Base-by-base conservation (phyloP, 202 grass and related monocot genomes). In the Sporobolus alterniflorus region DNA sequence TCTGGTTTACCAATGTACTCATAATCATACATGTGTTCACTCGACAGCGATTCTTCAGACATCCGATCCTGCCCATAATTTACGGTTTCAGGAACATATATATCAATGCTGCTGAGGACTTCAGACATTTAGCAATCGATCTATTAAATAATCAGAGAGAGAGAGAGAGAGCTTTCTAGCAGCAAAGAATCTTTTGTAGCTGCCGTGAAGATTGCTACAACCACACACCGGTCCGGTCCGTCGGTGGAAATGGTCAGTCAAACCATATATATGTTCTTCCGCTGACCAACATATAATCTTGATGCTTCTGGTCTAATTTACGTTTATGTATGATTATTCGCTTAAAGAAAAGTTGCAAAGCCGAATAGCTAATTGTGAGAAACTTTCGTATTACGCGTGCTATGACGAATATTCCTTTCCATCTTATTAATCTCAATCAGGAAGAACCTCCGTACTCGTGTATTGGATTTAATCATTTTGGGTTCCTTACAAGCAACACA, bases 181-280 rank as follows among this genome's bases (percentile, higher is more conserved):
- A 0, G 30, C 32, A 67, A 50, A 39, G 62, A 75, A 69, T 69
- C 62, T 84, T 25, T 85, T 81, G 78, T 68, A 74, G 11, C 31
- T 63, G 60, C 51, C 78, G 88, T 86, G 67, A 86, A 85, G 73
- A 67, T 73, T 86, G 40, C 47, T 77, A 24, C 88, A 76, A 81
- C 70, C n/a, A n/a, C n/a, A 71, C 29, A 64, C 47, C 7, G 8
- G 16, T 39, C 46, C n/a, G n/a, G n/a, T n/a, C n/a, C n/a, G n/a
- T n/a, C n/a, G n/a, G n/a, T n/a, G n/a, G 42, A 78, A 66, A 66
- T 67, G 61, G 75, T 65, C 75, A 5, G 75, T 78, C 75, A 78
- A 78, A 78, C 42, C 43, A 6, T 26, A 43, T 29, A 22, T n/a
- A 28, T 21, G 24, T 59, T 59, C 54, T 5, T 16, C 17, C 26